phyloP scores from a whole-genome alignment of 495 filamentous ascomycete genomes.

The Aspergillus mulundensis region DNA sequence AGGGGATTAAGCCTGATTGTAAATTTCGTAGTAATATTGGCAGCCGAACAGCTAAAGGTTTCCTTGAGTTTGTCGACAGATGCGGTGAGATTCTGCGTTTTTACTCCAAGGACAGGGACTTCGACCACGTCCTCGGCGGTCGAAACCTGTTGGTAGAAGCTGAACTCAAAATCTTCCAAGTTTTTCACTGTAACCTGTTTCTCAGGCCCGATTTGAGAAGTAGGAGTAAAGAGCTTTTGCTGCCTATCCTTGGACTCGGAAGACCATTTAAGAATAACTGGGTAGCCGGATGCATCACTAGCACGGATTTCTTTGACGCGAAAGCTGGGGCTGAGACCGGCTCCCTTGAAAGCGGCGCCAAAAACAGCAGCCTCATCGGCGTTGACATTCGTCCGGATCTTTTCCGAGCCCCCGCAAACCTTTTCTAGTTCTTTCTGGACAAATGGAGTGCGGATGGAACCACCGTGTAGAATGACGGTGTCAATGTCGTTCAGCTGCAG shows the following conservation, averaged over 20 bases:
- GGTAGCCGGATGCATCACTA: conserved; percentile 67
- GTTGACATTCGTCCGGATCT: conserved; percentile 91
- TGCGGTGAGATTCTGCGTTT: conserved; percentile 79
- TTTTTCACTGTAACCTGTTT: conserved; percentile 90
- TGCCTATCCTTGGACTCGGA: conserved; percentile 58
- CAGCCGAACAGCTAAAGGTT: conserved; percentile 68
- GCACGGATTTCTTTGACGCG: conserved; percentile 92
- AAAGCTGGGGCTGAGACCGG: conserved; percentile 87
- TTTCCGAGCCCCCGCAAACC: conserved; percentile 63
- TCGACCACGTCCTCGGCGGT: conserved; percentile 42
- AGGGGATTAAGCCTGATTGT: conserved; percentile 64
- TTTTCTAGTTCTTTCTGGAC: conserved; percentile 87
- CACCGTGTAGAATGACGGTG: conserved; percentile 90
- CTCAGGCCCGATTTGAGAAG: conserved; percentile 69
- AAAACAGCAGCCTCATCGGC: conserved; percentile 96
- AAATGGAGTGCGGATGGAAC: conserved; percentile 86
- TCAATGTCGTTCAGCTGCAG: conserved; percentile 74
- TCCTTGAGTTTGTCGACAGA: conserved; percentile 71
- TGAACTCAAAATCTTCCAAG: conserved; percentile 76
- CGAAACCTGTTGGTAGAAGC: conserved; percentile 67
- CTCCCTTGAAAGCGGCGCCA: conserved; percentile 92
- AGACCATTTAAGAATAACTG: conserved; percentile 65
- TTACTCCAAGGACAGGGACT: conserved; percentile 49
- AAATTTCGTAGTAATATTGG: conserved; percentile 77
- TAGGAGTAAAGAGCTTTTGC: conserved; percentile 75